Base-by-base conservation (phyloP, 495 filamentous ascomycete genomes). In the Astrothelium subdiscretum region DNA sequence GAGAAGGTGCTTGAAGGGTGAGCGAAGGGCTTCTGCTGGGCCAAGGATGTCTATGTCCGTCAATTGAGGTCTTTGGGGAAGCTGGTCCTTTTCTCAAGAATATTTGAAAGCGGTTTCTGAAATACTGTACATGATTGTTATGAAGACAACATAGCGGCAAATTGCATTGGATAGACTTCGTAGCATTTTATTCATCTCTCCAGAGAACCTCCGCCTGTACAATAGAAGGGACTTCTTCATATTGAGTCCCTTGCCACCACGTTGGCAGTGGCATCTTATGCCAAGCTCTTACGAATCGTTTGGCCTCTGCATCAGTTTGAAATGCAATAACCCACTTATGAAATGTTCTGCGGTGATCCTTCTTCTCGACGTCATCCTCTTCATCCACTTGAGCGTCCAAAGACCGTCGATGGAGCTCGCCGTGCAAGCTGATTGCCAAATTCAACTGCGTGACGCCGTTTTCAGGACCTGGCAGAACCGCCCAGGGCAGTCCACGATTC, bases 1-100 rank as follows among this genome's bases (percentile, higher is more conserved):
- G 66, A 74, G 61, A 59, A 60, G 75, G 62, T 70, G 77, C 38
- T 76, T 80, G 67, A 67, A 32, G 63, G 35, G 48, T 29, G 48
- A 54, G 24, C 48, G 57, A 40, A 52, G 62, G 59, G 22, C 29
- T 29, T 54, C 48, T 54, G 48, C 48, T 27, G 48, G 48, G 5
- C 48, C 48, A 10, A 54, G 48, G 48, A 54, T 54, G 48, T 54
- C 48, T 24, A 54, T 54, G 48, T 54, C 48, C 6, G 48, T 54
- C 6, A 54, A 26, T 54, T 54, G 48, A 54, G 42, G 3, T 3
- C 18, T 48, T 48, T 48, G 3, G 18, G 3, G 48, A 12, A 54
- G 24, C 24, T 5, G 12, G 48, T 8, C 15, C 6, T 20, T 10
- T 27, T 8, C 12, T 10, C 42, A 10, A 20, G 3, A n/a, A n/a